Base-by-base conservation (phyloP, 2,329 filamentous ascomycete species). In the Cladophialophora yegresii region DNA sequence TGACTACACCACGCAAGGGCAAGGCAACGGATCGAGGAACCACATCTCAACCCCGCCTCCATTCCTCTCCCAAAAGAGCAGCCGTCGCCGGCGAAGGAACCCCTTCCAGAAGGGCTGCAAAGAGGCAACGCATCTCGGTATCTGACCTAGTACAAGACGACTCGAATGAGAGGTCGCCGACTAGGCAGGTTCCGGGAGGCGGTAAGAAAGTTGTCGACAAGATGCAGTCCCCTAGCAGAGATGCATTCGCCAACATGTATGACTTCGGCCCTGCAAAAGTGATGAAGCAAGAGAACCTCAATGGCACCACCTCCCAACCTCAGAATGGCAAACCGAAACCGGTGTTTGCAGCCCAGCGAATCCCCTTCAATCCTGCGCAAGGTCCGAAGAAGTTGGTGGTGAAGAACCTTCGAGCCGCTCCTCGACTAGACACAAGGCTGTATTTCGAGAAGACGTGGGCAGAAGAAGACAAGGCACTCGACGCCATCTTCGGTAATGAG, bases 321-420 rank as follows among this genome's bases (percentile, higher is more conserved):
- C 64, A 65, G 45, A 66, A 64, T 40, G 58, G 58, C 20, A 78
- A 73, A 58, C 72, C 71, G 61, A 75, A 74, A 66, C 74, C 72
- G 49, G 67, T 73, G 8, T 68, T 70, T 40, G 54, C 64, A 23
- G 50, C 45, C 16, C 67, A 73, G 45, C 76, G 74, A 22, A 75
- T 76, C 54, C 76, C 80, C 57, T 91, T 93, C 73, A 90, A 89
- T 70, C 88, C 91, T 12, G 87, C 91, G 72, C 82, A 84, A 10
- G 92, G 92, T 33, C 88, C 91, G 22, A 93, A 89, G 81, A 93
- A 89, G 77, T 84, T 99, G 53, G 85, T 93, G n/a, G 91, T 99
- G 72, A 96, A 96, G 84, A 98, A 97, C 75, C 84, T 97, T 68
- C 87, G 89, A 64, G 83, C 85, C 1, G 83, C 83, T 20, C 79